Percentiles rank a stretch among this genome's conserved stretches.
Conservation (phyloP, 305 asterid species). For the Fraxinus ornus region DNA sequence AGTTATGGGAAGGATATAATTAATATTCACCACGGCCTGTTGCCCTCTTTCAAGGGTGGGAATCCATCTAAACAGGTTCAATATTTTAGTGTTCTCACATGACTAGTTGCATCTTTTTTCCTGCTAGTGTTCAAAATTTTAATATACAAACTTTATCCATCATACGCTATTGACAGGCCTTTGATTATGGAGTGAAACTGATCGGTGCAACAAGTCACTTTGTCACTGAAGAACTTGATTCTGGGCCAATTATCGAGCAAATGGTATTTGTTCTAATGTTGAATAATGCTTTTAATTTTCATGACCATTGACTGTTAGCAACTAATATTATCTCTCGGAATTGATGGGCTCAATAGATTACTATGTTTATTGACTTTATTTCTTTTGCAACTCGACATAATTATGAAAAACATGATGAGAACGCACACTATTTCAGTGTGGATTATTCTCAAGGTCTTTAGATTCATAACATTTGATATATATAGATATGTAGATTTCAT, state of each 20-base stretch:
- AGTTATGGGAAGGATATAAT: constrained; percentile 73
- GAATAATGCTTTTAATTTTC: constrained; percentile 8
- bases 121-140: neutral
- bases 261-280: constrained; percentile 48
- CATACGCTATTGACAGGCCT: constrained; percentile 50
- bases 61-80: constrained; percentile 82
- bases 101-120: constrained; percentile 1
- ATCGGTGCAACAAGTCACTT: constrained; percentile 96
- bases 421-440: neutral
- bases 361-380: neutral
- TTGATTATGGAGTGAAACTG: constrained; percentile 93
- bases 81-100: constrained; percentile 1
- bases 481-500: neutral
- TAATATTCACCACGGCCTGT: constrained; percentile 89
- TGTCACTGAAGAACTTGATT: constrained; percentile 89
- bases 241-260: constrained; percentile 95
- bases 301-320: neutral
- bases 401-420: neutral
- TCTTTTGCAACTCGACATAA: neutral
- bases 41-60: constrained; percentile 98
- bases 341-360: neutral
- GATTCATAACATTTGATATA: neutral
- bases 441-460: neutral
- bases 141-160: constrained; percentile 8
- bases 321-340: neutral